These are phyloP conservation scores for Skeletonema tropicum DNA, from an alignment of 108 stramenopile species.

Conservation along the genomic window DNA sequence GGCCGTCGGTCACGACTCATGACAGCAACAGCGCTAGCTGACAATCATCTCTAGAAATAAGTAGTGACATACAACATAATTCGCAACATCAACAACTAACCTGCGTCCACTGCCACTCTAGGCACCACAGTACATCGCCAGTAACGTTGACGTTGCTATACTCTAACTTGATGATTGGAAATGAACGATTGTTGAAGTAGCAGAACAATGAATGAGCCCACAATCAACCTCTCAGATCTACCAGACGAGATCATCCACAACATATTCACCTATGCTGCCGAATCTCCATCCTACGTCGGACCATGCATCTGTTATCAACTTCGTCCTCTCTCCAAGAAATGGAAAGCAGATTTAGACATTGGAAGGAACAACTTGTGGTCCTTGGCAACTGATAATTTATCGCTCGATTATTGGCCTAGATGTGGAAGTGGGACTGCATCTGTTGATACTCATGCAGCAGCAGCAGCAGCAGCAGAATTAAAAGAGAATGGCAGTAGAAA, in stretches of 20 bases:
- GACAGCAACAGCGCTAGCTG: no score
- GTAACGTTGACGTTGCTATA: no score
- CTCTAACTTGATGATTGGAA: no score
- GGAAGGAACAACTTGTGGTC: constrained; percentile 13
- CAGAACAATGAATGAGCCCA: neutral
- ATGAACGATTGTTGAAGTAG: no score
- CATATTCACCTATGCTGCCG: constrained; percentile 34
- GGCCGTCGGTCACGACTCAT: no score
- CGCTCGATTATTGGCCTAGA: constrained; percentile 28
- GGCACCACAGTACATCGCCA: no score
- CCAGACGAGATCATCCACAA: constrained; percentile 48
- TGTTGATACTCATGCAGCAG: neutral
- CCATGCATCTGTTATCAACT: constrained; percentile 39
- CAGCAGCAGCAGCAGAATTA: neutral
- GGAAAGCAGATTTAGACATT: constrained; percentile 25
- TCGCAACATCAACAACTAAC: no score
- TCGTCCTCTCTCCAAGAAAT: constrained; percentile 38
- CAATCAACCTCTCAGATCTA: constrained; percentile 18
- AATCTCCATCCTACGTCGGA: constrained; percentile 39
- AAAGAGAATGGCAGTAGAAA: neutral
- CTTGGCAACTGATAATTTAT: constrained; percentile 35
- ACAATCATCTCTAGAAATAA: no score
- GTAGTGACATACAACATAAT: no score
- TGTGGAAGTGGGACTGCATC: neutral
- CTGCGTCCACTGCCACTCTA: no score